Conservation (phyloP, 83 land plant genomes). For the Picea abies region DNA sequence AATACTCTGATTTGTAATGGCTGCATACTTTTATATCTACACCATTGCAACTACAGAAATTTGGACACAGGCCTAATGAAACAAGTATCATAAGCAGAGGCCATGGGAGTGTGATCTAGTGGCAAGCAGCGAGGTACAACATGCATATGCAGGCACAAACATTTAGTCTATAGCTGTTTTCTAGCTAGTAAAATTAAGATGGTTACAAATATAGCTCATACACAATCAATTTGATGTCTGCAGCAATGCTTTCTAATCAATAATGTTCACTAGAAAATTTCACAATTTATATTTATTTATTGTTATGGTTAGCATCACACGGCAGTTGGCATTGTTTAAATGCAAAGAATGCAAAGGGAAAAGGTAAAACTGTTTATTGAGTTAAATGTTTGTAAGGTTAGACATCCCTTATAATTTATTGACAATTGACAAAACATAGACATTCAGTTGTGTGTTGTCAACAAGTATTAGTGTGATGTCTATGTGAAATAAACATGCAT, state of each 20-base stretch:
- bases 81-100: not conserved
- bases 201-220: not conserved
- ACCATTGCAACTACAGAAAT: not conserved
- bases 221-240: not conserved
- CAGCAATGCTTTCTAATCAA: not conserved
- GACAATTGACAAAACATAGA: not conserved
- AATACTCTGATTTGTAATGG: not conserved
- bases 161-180: not conserved
- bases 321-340: not conserved
- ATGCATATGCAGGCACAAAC: not conserved
- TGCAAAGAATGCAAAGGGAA: not conserved
- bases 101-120: not conserved
- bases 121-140: not conserved
- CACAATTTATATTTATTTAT: not conserved
- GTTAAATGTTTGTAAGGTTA: not conserved
- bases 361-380: not conserved
- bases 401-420: not conserved
- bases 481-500: no score
- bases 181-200: not conserved
- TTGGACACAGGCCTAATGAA: not conserved
- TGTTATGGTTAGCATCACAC: not conserved
- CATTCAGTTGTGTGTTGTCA: no score
- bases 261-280: not conserved
- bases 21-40: not conserved
- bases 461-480: no score